phyloP scores from a whole-genome alignment of 306 rosid species.

The Heteromeles arbutifolia region DNA sequence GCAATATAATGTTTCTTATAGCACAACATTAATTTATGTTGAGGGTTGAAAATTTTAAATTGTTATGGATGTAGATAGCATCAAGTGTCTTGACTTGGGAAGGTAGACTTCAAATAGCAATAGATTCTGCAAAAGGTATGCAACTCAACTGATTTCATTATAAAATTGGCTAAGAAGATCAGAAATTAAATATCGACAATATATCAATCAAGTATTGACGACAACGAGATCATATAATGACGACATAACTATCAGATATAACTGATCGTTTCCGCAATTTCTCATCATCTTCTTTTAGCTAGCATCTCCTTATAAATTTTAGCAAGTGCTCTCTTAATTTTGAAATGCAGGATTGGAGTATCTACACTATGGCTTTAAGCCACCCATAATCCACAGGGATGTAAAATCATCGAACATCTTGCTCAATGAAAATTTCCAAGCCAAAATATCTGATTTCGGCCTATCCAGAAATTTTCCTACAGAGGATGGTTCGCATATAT shows the following conservation, averaged over 20 bases:
- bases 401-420: conserved; percentile 48
- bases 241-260: too few relatives aligned
- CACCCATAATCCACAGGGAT: conserved; percentile 39
- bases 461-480: conserved; percentile 29
- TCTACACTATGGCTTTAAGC: conserved; percentile 17
- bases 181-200: too few relatives aligned
- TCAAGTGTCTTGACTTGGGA: conserved; percentile 25
- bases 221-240: too few relatives aligned
- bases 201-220: too few relatives aligned
- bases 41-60: too few relatives aligned
- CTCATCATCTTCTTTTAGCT: background rate
- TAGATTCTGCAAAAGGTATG: conserved; percentile 33
- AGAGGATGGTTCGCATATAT: conserved; percentile 24
- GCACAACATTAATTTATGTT: too few relatives aligned
- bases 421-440: conserved; percentile 30
- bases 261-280: background rate
- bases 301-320: too few relatives aligned
- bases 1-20: background rate
- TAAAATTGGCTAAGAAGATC: too few relatives aligned
- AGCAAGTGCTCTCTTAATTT: background rate
- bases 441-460: conserved; percentile 48
- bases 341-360: conserved; percentile 12
- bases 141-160: background rate
- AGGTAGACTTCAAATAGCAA: conserved; percentile 29
- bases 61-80: background rate